Evolutionary conservation across 371 early-diverging fungal species (phyloP), one percentile per base, ranked within the genome.

Genomic region (Fennellomyces sp.): DNA sequence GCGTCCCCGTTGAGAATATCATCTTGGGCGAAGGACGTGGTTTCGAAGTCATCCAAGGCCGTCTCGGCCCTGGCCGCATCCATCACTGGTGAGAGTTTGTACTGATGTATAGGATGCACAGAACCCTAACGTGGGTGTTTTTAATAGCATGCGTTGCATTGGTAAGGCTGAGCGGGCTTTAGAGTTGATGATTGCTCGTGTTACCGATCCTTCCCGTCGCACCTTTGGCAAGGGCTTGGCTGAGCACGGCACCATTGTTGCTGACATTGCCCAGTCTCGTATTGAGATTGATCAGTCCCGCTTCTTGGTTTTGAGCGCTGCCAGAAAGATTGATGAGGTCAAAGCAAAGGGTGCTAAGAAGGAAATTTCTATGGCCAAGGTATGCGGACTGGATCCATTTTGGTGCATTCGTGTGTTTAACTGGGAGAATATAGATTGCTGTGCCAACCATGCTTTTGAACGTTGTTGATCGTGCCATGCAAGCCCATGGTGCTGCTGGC

Each of bases 11-110:
- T 7, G 87, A 89, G 48, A 94, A 95, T 72, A 87, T 98, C 52
- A 72, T 98, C 28, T 81, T 94, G 45, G 97, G 97, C 28, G 94
- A 95, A 70, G 98, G 98, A 29, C 88, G 97, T 58, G 98, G 98
- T 1, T 98, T 98, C 72, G 98, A 98, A 68, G 86, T 98, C 39
- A 91, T 97, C 60, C 97, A 98, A 78, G 97, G 97, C 21, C 88
- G 98, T 15, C 81, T 98, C 13, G 98, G 98, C 10, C 97, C 97
- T 26, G 95, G 91, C 41, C 83, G 88, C 65, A 85, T 89, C 55
- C 88, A 88, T 60, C 87, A 89, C 64, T 85, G 91, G 55, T 54
- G 39, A 54, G 27, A 0, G 12, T 49, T 25, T 27, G 10, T 49
- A 45, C 45, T 11, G 23, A 10, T 17, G 6, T 17, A 49, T 8